phyloP scores from a whole-genome alignment of 768 basidiomycete genomes.

The Heimioporus sp. region DNA sequence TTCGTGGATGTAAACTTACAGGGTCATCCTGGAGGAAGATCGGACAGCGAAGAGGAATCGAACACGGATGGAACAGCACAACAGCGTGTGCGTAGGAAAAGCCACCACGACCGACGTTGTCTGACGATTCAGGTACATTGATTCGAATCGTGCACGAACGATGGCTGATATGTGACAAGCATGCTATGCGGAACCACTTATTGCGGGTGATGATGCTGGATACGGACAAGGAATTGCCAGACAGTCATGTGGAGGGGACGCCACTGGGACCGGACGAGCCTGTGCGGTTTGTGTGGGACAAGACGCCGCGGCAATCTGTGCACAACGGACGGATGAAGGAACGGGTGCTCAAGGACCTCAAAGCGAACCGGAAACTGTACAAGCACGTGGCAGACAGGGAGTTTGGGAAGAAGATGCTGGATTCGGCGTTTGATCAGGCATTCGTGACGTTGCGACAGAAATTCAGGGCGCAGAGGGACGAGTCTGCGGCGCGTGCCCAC shows the following conservation, averaged over 20 bases:
- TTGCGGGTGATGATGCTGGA: slow-evolving; percentile 55
- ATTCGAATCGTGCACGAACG: not conserved
- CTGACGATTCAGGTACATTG: slow-evolving; percentile 61
- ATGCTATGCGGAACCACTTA: slow-evolving; percentile 70
- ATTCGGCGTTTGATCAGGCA: slow-evolving; percentile 65
- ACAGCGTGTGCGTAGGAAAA: slow-evolving; percentile 44
- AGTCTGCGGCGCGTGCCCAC: slow-evolving; percentile 37
- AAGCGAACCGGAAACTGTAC: slow-evolving; percentile 53
- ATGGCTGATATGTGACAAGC: slow-evolving; percentile 38
- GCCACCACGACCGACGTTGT: slow-evolving; percentile 62
- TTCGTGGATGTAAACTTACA: slow-evolving; percentile 19
- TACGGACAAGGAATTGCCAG: slow-evolving; percentile 57
- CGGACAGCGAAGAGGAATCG: slow-evolving; percentile 38
- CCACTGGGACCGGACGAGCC: slow-evolving; percentile 46
- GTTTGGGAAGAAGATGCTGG: slow-evolving; percentile 59
- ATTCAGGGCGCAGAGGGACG: slow-evolving; percentile 59
- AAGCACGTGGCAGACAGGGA: slow-evolving; percentile 64
- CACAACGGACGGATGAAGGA: slow-evolving; percentile 74
- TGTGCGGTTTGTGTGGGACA: slow-evolving; percentile 78
- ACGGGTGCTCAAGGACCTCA: slow-evolving; percentile 59
- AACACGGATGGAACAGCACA: slow-evolving; percentile 35
- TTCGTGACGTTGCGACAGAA: slow-evolving; percentile 69
- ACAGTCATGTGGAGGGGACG: slow-evolving; percentile 56
- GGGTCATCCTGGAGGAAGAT: slow-evolving; percentile 25
- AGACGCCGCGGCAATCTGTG: slow-evolving; percentile 70